Evolutionary conservation across 257 asterid genomes (phyloP), one percentile per base, ranked within the genome.

Genomic region (Salvia hispanica): DNA sequence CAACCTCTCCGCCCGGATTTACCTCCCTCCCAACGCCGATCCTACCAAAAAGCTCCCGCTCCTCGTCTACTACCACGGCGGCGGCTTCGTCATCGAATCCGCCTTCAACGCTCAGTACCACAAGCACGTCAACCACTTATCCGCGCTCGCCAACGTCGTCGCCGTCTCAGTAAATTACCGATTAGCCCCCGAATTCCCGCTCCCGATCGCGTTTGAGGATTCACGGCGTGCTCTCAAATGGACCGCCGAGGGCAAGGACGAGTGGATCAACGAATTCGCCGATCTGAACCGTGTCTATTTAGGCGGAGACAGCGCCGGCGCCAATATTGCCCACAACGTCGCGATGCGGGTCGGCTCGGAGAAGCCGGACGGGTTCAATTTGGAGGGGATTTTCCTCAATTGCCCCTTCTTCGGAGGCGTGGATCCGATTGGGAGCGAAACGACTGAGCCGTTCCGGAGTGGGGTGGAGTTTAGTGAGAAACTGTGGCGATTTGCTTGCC

Each of bases 301-400:
- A 2, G 87, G 82, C 0, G 96, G 96, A 3, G 96, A 89, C 39
- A 86, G 96, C 46, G 87, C 95, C 1, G 96, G 95, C 0, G 95
- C 58, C 1, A 89, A 76, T 61, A 67, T 89, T 2, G 86, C 87
- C 0, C 92, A 86, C 60, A 40, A 77, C 54, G 39, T 83, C 58
- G 87, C 78, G 0, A 34, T 83, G 18, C 82, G 80, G 57, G 47
- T 74, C 18, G 94, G 89, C 28, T 7, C 54, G 28, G 86, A 84
- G 53, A 61, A 72, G 0, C 33, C 76, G 18, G 72, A 39, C 0
- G 81, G 87, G 0, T 0, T 88, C 14, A 70, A 74, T 5, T 15
- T 89, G 43, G 36, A 21, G 3, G 95, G n/a, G 92, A n/a, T 25
- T 11, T 73, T 84, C 18, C 72, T 86, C 0, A 79, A 82, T 11